phyloP scores from a whole-genome alignment of 1,284 basidiomycete genomes.

The Xanthoconium separans region DNA sequence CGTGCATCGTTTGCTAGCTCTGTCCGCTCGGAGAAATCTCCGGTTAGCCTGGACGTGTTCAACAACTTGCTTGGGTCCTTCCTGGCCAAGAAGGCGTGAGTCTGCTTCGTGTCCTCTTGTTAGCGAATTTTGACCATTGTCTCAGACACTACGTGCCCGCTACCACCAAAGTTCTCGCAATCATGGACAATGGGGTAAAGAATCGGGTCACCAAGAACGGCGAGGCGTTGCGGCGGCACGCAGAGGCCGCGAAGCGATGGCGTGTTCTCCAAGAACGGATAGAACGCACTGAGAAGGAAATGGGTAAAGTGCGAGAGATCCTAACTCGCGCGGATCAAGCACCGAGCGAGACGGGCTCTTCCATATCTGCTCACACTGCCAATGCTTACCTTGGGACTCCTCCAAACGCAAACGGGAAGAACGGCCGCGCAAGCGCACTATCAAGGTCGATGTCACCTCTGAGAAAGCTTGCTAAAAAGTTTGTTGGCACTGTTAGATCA shows the following conservation, averaged over 20 bases:
- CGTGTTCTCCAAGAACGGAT: conserved; percentile 75
- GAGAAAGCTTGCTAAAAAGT: conserved; percentile 67
- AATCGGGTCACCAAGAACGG: conserved; percentile 94
- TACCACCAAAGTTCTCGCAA: conserved; percentile 87
- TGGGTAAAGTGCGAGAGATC: conserved; percentile 68
- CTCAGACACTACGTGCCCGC: conserved; percentile 87
- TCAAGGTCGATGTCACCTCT: conserved; percentile 77
- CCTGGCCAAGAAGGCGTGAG: conserved; percentile 83
- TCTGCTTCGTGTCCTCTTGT: neutral
- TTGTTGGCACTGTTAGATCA: conserved; percentile 48
- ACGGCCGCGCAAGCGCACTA: conserved; percentile 52
- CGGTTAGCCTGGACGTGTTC: conserved; percentile 60
- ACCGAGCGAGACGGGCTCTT: conserved; percentile 68
- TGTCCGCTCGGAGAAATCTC: conserved; percentile 50
- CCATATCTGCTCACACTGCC: conserved; percentile 52
- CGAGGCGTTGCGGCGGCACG: conserved; percentile 83
- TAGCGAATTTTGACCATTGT: conserved; percentile 11
- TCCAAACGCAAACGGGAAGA: conserved; percentile 46
- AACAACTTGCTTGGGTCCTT: conserved; percentile 67
- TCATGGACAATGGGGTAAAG: conserved; percentile 88
- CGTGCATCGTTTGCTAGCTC: conserved; percentile 46
- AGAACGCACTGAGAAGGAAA: conserved; percentile 74
- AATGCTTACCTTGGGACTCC: conserved; percentile 67
- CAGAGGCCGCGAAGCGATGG: conserved; percentile 85
- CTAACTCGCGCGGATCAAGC: conserved; percentile 53